Evolutionary conservation across 163 green algal genomes (phyloP).

Genomic region (Chloromonas sp.): DNA sequence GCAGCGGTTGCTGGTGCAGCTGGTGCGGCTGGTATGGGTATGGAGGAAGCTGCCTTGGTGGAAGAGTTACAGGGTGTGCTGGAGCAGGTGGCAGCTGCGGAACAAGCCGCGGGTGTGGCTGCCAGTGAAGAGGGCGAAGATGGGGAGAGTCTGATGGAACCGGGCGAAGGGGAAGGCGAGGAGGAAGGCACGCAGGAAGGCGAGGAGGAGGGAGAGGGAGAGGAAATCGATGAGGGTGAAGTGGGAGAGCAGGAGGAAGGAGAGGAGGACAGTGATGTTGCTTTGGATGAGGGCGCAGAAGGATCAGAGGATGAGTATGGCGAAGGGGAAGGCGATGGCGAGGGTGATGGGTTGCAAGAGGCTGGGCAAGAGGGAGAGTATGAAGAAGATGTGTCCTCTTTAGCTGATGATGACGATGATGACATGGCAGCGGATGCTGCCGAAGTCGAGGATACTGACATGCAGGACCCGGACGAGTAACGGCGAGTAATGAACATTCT

Average conservation of each 20-base stretch:
- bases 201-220: background rate
- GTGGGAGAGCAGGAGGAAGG: background rate
- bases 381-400: background rate
- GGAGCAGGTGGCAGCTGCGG: background rate
- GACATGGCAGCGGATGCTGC: background rate
- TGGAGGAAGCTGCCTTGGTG: background rate
- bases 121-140: background rate
- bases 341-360: background rate
- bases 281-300: background rate
- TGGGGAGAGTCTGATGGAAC: background rate
- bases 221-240: background rate
- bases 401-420: background rate
- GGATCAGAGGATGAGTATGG: background rate
- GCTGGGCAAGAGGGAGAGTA: background rate
- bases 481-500: no score
- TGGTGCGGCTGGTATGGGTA: background rate
- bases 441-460: background rate
- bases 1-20: background rate
- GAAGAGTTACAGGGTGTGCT: background rate
- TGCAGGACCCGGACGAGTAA: background rate
- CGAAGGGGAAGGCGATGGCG: background rate
- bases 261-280: background rate
- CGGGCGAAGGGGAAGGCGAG: no score
- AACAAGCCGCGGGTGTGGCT: background rate
- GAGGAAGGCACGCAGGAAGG: background rate